Base-by-base conservation (phyloP, 768 basidiomycete genomes). In the Russula vinacea region DNA sequence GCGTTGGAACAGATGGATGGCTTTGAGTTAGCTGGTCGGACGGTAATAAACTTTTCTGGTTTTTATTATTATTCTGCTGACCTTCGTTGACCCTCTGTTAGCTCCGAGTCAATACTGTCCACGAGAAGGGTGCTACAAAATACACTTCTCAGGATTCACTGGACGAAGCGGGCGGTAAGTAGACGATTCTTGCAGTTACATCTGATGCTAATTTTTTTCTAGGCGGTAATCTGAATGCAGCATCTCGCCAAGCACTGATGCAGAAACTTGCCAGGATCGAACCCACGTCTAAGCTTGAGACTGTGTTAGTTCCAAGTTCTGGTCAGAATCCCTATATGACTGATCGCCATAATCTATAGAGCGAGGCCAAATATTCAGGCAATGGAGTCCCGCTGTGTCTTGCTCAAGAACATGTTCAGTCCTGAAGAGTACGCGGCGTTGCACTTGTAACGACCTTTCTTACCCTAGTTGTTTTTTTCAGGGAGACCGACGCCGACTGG, bases 1-100 rank as follows among this genome's bases (percentile, higher is more conserved):
- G 97, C 97, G 29, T 76, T 99, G 50, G 94, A 97, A 72, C 93
- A 98, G 70, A 99, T 99, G 97, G 95, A 98, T 79, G 93, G 93
- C 33, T 99, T 99, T 72, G 94, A 97, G 71, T 83, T 99, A 62
- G 97, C 97, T 58, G 97, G 97, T 45, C 87, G 97, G 62, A 90
- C 89, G 65, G 94, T 94, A 72, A 68, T 85, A 58, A 33, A 55
- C 10, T 32, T 24, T n/a, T n/a, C 50, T 45, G 44, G 44, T 65
- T 19, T 58, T 69, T 55, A 65, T n/a, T n/a, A 56, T 56, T 55
- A 51, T 62, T 65, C 59, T 65, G 51, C 57, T 72, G 56, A 62
- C 67, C 32, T 63, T 60, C 22, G 63, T 29, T 70, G 67, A 54
- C 56, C 26, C 29, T 9, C 65, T 63, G 54, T 56, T 71, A 93